A percentile compares a stretch with the other conserved stretches of the same genome.
Conservation (phyloP, 2,329 filamentous ascomycete species). For the Fusarium hostae region DNA sequence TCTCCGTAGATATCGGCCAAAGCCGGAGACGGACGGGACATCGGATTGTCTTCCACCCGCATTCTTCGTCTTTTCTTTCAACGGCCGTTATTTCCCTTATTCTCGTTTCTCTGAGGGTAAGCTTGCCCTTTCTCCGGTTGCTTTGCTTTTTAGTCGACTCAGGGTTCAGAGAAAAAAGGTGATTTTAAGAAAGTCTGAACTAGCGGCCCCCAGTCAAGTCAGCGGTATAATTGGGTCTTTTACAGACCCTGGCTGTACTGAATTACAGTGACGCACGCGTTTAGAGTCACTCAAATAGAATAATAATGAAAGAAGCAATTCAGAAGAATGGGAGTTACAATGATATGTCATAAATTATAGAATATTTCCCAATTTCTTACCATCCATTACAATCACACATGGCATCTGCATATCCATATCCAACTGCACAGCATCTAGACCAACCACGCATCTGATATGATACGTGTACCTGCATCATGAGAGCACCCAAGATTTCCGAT, state of each 20-base stretch:
- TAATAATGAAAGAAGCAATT: not conserved
- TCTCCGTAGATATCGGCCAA: constrained; percentile 34
- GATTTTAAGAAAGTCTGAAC: constrained; percentile 16
- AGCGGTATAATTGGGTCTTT: not conserved
- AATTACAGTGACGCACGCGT: constrained; percentile 30
- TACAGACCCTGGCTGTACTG: constrained; percentile 1
- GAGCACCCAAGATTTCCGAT: constrained; percentile 11
- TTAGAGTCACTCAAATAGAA: not conserved
- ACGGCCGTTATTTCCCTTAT: not conserved
- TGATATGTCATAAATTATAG: not conserved
- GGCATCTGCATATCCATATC: not conserved
- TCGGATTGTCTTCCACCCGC: not conserved
- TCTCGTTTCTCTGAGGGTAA: constrained; percentile 8
- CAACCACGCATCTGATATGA: not conserved
- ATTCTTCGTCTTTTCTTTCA: not conserved
- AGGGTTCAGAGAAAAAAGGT: constrained; percentile 31
- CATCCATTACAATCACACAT: not conserved
- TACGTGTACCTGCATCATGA: constrained; percentile 26
- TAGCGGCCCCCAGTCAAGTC: constrained; percentile 1
- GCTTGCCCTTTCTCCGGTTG: constrained; percentile 15
- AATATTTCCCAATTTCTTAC: not conserved
- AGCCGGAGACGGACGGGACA: constrained; percentile 26
- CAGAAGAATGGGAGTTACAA: not conserved
- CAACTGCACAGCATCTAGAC: not conserved
- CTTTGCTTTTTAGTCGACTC: constrained; percentile 43